Conservation (phyloP, 1,284 basidiomycete species). For the Pseudozyma hubeiensis region DNA sequence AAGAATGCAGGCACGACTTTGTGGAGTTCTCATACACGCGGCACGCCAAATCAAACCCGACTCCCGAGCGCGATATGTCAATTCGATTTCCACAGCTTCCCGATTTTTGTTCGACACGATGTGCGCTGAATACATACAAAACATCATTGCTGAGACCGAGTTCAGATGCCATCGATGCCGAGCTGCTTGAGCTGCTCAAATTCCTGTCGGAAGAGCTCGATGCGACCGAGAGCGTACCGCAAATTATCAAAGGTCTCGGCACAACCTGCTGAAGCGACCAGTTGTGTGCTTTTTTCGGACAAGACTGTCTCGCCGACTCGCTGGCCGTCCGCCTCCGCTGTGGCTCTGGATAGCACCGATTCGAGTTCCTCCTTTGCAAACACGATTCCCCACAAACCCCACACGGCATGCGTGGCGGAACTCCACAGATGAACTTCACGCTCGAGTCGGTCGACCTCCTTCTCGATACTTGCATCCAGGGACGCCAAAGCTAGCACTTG, state of each 20-base stretch:
- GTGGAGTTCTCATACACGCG: conserved; percentile 1
- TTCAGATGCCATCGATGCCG: conserved; percentile 35
- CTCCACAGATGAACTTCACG: conserved; percentile 61
- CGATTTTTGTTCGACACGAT: conserved; percentile 1
- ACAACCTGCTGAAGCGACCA: conserved; percentile 24
- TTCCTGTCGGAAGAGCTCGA: conserved; percentile 63
- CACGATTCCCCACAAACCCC: conserved; percentile 67
- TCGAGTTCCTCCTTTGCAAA: conserved; percentile 62
- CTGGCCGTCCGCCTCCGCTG: conserved; percentile 31
- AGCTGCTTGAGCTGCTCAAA: conserved; percentile 37
- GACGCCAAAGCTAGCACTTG: conserved; percentile 41
- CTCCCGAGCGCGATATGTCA: neutral
- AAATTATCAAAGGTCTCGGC: conserved; percentile 63
- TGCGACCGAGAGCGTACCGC: conserved; percentile 61
- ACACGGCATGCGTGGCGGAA: conserved; percentile 63
- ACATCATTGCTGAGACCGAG: neutral
- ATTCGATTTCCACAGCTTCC: neutral
- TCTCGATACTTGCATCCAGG: conserved; percentile 51
- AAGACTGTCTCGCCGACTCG: conserved; percentile 28
- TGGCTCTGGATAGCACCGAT: conserved; percentile 37
- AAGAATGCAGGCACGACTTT: neutral
- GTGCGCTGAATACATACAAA: too few species aligned
- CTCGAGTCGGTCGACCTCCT: conserved; percentile 64
- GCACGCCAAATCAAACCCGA: conserved; percentile 1
- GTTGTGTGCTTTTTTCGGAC: conserved; percentile 11